Evolutionary conservation across 2,329 filamentous ascomycete genomes (phyloP).

Genomic region (Hymenoscyphus scutula): DNA sequence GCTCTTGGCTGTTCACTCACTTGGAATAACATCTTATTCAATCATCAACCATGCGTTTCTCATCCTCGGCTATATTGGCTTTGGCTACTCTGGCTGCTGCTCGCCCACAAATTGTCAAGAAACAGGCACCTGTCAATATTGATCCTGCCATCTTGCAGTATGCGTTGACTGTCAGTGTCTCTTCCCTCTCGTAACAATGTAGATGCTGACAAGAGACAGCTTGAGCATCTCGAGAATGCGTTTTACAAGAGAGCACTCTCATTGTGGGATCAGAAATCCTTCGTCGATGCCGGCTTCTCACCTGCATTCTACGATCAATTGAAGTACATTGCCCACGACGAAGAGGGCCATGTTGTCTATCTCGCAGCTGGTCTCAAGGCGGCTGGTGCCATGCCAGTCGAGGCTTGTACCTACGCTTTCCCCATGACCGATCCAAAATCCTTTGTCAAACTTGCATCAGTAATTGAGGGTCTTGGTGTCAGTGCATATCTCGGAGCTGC

Average conservation of each 20-base stretch:
- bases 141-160: constrained; percentile 45
- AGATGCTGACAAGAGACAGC: constrained; percentile 26
- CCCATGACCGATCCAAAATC: constrained; percentile 45
- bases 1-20: constrained; percentile 1
- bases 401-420: constrained; percentile 57
- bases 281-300: constrained; percentile 50
- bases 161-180: constrained; percentile 39
- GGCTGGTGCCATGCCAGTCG: constrained; percentile 52
- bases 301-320: constrained; percentile 56
- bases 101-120: constrained; percentile 23
- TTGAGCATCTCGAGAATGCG: constrained; percentile 59
- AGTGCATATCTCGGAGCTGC: constrained; percentile 64
- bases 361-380: constrained; percentile 44
- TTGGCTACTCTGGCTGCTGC: constrained; percentile 16
- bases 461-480: constrained; percentile 58
- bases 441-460: constrained; percentile 52
- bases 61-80: constrained; percentile 20
- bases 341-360: constrained; percentile 56
- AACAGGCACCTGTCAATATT: constrained; percentile 25
- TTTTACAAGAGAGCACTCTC: constrained; percentile 62
- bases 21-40: constrained; percentile 6
- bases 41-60: constrained; percentile 30
- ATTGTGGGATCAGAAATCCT: constrained; percentile 53
- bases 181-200: too few relatives aligned
- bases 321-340: constrained; percentile 55